Evolutionary conservation across 345 rosid species (phyloP).

Genomic region (Moricandia arvensis): DNA sequence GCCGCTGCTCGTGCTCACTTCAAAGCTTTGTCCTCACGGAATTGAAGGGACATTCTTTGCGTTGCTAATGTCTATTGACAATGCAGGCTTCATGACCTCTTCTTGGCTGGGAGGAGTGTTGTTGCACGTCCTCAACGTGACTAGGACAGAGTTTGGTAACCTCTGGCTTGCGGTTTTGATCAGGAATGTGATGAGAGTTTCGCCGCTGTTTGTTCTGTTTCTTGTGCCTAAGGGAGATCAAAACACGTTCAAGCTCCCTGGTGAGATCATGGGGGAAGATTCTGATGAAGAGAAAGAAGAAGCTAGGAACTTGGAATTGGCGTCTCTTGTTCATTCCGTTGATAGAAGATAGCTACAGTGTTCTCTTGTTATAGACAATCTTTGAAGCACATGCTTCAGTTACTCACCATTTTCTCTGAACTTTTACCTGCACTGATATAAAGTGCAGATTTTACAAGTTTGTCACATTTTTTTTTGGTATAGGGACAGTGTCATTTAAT

Average conservation of each 20-base stretch:
- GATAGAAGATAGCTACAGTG: slow-evolving; percentile 35
- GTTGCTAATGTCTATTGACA: slow-evolving; percentile 88
- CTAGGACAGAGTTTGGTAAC: slow-evolving; percentile 56
- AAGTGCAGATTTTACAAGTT: slow-evolving; percentile 7
- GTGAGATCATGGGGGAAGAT: slow-evolving; percentile 40
- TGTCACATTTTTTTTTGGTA: neutral
- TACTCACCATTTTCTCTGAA: neutral
- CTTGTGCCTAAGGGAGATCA: slow-evolving; percentile 70
- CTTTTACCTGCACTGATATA: neutral
- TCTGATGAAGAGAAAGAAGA: slow-evolving; percentile 41
- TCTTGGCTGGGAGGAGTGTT: slow-evolving; percentile 84
- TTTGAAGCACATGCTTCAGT: slow-evolving; percentile 34
- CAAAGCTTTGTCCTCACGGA: slow-evolving; percentile 85
- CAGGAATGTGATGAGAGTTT: slow-evolving; percentile 63
- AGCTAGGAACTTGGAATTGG: slow-evolving; percentile 57
- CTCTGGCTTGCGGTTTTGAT: slow-evolving; percentile 84
- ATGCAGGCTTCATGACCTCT: slow-evolving; percentile 65
- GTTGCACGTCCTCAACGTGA: slow-evolving; percentile 64
- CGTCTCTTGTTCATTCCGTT: slow-evolving; percentile 59
- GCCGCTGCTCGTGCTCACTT: slow-evolving; percentile 84
- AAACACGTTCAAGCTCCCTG: slow-evolving; percentile 56
- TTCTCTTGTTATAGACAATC: neutral
- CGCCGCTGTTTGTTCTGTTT: slow-evolving; percentile 65
- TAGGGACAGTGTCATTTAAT: neutral
- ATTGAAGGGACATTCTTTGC: slow-evolving; percentile 95